Evolutionary conservation across 148 eudicot genomes (phyloP).

Genomic region (Spergularia marina): DNA sequence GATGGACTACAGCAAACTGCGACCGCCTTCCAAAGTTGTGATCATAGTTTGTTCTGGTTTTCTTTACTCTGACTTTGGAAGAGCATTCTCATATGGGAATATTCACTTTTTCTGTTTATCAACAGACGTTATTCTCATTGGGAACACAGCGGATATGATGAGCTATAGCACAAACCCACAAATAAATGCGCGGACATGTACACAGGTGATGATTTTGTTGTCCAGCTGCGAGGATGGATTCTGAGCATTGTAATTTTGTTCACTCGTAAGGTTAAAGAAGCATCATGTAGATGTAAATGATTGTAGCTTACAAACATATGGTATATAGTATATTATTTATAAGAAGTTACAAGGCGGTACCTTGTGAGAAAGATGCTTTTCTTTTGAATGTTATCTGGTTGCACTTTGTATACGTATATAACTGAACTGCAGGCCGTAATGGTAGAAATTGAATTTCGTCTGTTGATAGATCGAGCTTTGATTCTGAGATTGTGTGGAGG

Average conservation of each 20-base stretch:
- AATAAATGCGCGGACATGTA: constrained; percentile 13
- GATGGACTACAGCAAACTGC: constrained; percentile 81
- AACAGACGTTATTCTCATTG: constrained; percentile 38
- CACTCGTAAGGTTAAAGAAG: not conserved
- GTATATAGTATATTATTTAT: constrained; percentile 6
- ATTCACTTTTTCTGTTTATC: constrained; percentile 27
- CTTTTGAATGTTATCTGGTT: no score
- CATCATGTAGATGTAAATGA: not conserved
- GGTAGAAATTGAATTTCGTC: no score
- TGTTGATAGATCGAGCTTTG: no score
- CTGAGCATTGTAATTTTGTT: not conserved
- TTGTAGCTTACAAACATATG: not conserved
- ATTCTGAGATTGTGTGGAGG: no score
- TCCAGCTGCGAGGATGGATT: not conserved
- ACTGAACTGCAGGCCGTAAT: no score
- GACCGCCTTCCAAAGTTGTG: constrained; percentile 62
- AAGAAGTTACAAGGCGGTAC: not conserved
- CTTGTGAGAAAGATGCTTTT: not conserved
- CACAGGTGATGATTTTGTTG: not conserved
- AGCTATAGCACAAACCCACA: constrained; percentile 15
- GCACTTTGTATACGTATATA: no score
- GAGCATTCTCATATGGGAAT: constrained; percentile 31
- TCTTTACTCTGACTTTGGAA: constrained; percentile 17
- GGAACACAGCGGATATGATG: constrained; percentile 20
- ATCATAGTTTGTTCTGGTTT: constrained; percentile 21